Percentiles rank a stretch among this genome's conserved stretches.
Conservation (phyloP, 352 stramenopile genomes). For the Discostella stelligera region DNA sequence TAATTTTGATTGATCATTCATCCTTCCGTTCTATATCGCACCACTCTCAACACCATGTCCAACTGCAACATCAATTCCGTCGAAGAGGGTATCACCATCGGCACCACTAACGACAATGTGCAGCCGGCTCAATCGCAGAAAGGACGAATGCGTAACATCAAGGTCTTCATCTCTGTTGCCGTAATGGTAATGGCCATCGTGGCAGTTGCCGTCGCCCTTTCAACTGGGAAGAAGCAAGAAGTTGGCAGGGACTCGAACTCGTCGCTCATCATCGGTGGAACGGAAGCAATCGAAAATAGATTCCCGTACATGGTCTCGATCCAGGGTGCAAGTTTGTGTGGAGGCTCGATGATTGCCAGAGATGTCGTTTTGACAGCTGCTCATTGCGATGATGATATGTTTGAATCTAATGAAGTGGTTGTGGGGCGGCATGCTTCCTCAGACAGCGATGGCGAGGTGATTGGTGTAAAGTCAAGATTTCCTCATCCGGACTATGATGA, state of each 20-base stretch:
- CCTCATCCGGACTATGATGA: background rate
- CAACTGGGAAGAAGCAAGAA: too few relatives aligned
- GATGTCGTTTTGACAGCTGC: conserved; percentile 16
- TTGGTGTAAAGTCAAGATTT: background rate
- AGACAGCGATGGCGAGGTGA: background rate
- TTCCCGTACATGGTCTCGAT: conserved; percentile 8
- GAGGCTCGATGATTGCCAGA: conserved; percentile 8
- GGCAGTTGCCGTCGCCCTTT: too few relatives aligned
- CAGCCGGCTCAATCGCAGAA: too few relatives aligned
- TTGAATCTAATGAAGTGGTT: background rate
- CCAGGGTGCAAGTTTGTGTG: background rate
- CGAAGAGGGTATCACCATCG: too few relatives aligned
- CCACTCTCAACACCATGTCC: too few relatives aligned
- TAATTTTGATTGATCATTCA: too few relatives aligned
- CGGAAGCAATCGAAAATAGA: background rate
- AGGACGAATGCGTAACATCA: too few relatives aligned
- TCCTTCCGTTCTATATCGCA: too few relatives aligned
- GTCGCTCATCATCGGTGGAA: background rate
- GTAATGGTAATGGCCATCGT: too few relatives aligned
- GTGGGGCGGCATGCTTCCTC: conserved; percentile 6
- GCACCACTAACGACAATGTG: too few relatives aligned
- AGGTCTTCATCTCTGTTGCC: too few relatives aligned
- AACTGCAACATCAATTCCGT: too few relatives aligned
- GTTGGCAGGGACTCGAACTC: background rate
- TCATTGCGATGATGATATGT: conserved; percentile 5